Evolutionary conservation across 257 asterid genomes (phyloP).

Genomic region (Rhazya stricta): DNA sequence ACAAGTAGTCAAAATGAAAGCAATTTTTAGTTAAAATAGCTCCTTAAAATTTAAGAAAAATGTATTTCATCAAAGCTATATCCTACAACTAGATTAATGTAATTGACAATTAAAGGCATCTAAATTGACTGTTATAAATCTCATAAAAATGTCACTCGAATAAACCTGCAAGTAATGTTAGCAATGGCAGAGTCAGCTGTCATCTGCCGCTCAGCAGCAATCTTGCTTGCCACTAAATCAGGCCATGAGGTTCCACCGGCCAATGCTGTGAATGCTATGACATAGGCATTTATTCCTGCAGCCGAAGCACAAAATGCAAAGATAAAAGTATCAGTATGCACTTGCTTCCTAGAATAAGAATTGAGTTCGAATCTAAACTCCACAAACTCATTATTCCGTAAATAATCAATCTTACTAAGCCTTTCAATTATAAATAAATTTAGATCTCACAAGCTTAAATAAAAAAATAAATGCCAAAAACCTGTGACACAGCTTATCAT

Average conservation of each 20-base stretch:
- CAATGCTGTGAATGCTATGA: constrained; percentile 83
- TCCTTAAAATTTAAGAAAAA: not conserved
- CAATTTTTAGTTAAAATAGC: too few species aligned
- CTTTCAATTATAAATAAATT: not conserved
- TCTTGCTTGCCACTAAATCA: constrained; percentile 93
- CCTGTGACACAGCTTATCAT: constrained; percentile 88
- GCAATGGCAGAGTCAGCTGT: constrained; percentile 98
- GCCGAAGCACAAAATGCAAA: not conserved
- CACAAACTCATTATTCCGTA: not conserved
- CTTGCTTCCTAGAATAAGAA: not conserved
- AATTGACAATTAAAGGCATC: not conserved
- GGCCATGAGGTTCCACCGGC: constrained; percentile 98
- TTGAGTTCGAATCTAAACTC: not conserved
- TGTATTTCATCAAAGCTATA: not conserved
- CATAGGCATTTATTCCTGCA: constrained; percentile 68
- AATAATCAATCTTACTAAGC: not conserved
- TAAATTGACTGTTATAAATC: not conserved
- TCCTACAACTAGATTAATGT: not conserved
- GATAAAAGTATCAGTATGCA: not conserved
- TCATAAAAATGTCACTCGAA: not conserved
- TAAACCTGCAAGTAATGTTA: constrained; percentile 88
- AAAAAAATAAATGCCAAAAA: constrained; percentile 7
- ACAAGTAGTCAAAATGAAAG: not conserved
- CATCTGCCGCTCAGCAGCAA: constrained; percentile 90
- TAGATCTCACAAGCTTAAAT: not conserved